Conservation (phyloP, 2,329 filamentous ascomycete species). For the Alternaria dauci region DNA sequence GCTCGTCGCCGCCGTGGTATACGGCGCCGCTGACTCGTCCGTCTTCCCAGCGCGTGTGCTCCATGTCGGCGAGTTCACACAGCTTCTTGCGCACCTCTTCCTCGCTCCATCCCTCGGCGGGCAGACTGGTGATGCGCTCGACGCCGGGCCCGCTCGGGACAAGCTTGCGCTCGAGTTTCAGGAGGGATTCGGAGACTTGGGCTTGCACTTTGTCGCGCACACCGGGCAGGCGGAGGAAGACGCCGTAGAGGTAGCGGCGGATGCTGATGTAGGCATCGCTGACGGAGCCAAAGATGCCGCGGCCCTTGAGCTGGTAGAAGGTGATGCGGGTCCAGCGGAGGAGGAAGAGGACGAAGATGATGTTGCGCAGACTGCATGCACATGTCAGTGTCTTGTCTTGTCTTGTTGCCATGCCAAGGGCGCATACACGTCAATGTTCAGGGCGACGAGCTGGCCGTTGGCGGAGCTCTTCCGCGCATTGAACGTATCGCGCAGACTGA, state of each 20-base stretch:
- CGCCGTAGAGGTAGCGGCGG: constrained; percentile 78
- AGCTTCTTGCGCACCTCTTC: constrained; percentile 84
- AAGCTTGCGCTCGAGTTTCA: constrained; percentile 84
- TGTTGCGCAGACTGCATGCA: constrained; percentile 71
- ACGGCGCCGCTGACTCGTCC: constrained; percentile 93
- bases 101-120: constrained; percentile 81
- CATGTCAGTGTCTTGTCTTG: not conserved
- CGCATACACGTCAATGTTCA: constrained; percentile 74
- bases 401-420: not conserved
- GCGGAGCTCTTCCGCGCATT: constrained; percentile 67
- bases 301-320: constrained; percentile 86
- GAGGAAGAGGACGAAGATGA: constrained; percentile 88
- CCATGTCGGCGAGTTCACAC: constrained; percentile 79
- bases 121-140: constrained; percentile 77
- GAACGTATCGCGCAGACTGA: constrained; percentile 74
- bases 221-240: constrained; percentile 86
- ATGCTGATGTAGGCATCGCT: constrained; percentile 75
- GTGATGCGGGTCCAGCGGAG: constrained; percentile 81
- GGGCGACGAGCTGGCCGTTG: constrained; percentile 62
- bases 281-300: constrained; percentile 82
- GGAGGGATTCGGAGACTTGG: constrained; percentile 80
- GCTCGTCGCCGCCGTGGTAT: constrained; percentile 87
- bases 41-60: constrained; percentile 97
- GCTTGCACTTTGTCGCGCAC: constrained; percentile 86
- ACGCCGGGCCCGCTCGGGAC: constrained; percentile 75